Percentiles rank a stretch among this genome's conserved stretches.
phyloP scores from a whole-genome alignment of 2,329 filamentous ascomycete species.

The Curvularia sp. region DNA sequence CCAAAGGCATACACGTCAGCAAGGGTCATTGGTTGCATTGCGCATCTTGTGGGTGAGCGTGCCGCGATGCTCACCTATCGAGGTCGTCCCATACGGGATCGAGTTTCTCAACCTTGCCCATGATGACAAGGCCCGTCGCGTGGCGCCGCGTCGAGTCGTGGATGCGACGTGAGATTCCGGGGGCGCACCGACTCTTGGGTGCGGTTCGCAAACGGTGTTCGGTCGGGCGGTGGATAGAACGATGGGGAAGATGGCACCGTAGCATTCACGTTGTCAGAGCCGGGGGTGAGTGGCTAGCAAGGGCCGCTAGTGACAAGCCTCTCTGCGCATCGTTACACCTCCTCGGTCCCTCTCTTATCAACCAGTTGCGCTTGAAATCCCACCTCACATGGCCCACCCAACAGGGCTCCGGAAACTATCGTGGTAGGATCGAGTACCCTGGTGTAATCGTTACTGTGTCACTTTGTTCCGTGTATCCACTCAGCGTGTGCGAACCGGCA shows the following conservation, averaged over 20 bases:
- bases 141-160: slow-evolving; percentile 20
- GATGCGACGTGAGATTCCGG: slow-evolving; percentile 34
- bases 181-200: slow-evolving; percentile 41
- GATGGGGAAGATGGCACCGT: slow-evolving; percentile 45
- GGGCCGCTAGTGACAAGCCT: slow-evolving; percentile 21
- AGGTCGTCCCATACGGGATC: slow-evolving; percentile 72
- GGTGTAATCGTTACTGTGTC: slow-evolving; percentile 32
- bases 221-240: slow-evolving; percentile 32
- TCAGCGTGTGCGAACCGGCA: slow-evolving; percentile 21
- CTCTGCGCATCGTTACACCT: slow-evolving; percentile 29
- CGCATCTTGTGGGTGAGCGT: slow-evolving; percentile 28
- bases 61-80: slow-evolving; percentile 67
- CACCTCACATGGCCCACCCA: slow-evolving; percentile 36
- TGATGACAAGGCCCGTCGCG: slow-evolving; percentile 60
- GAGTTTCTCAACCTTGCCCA: slow-evolving; percentile 54
- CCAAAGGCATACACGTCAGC: slow-evolving; percentile 40
- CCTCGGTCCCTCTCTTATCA: slow-evolving; percentile 26
- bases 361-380: slow-evolving; percentile 35
- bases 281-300: slow-evolving; percentile 19
- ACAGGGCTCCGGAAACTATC: slow-evolving; percentile 15
- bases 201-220: slow-evolving; percentile 43
- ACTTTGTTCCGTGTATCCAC: slow-evolving; percentile 30
- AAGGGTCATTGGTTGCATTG: slow-evolving; percentile 34
- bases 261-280: slow-evolving; percentile 40
- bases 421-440: slow-evolving; percentile 16